These are phyloP conservation scores for Brasilioporus rufonigricans DNA, from an alignment of 768 basidiomycete genomes.

Conservation along the genomic window DNA sequence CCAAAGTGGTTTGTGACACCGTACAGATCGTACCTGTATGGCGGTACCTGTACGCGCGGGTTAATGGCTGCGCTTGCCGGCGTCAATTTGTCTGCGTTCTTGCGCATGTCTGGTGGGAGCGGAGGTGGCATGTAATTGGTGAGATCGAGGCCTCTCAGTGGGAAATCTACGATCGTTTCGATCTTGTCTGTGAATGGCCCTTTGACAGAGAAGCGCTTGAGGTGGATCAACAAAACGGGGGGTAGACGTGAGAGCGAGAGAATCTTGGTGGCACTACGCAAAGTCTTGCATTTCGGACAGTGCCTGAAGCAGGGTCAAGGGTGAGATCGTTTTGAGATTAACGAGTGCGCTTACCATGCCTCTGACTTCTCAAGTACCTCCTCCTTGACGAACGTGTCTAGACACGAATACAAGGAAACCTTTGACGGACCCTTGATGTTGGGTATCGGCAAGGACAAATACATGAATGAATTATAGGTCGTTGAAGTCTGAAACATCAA, in stretches of 20 bases:
- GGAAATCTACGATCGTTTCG: constrained; percentile 93
- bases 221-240: constrained; percentile 86
- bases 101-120: constrained; percentile 61
- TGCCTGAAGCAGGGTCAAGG: constrained; percentile 56
- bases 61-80: constrained; percentile 47
- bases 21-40: constrained; percentile 92
- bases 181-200: constrained; percentile 95
- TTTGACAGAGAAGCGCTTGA: constrained; percentile 90
- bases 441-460: constrained; percentile 88
- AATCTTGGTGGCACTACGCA: constrained; percentile 82
- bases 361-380: constrained; percentile 92
- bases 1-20: constrained; percentile 97
- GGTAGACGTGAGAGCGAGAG: constrained; percentile 91
- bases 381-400: constrained; percentile 86
- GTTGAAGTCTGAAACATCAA: constrained; percentile 75
- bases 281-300: constrained; percentile 89
- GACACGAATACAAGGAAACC: constrained; percentile 73
- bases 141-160: constrained; percentile 56
- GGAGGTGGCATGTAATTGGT: constrained; percentile 87
- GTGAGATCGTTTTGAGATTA: background rate
- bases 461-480: constrained; percentile 96
- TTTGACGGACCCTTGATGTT: constrained; percentile 51
- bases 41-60: constrained; percentile 79
- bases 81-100: constrained; percentile 41
- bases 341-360: constrained; percentile 66